These are phyloP conservation scores for Leccinum cinnamomeum DNA, from an alignment of 1,284 basidiomycete species.

Conservation along the genomic window DNA sequence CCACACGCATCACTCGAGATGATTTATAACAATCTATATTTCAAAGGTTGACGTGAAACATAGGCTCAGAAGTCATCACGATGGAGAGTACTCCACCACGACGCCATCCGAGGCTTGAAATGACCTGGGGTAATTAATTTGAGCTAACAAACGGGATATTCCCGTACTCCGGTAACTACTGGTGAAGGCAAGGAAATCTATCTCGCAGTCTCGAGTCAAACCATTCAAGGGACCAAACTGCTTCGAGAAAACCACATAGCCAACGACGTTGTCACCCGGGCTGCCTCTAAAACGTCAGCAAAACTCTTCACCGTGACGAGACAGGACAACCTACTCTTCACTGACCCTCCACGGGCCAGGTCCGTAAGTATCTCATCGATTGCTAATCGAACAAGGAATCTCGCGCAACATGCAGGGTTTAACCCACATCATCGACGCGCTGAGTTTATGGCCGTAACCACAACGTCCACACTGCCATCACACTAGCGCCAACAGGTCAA, in stretches of 20 bases:
- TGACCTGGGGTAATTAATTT: slow-evolving; percentile 41
- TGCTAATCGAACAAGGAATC: not conserved
- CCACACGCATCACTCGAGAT: not conserved
- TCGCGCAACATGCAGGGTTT: not conserved
- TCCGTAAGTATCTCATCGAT: slow-evolving; percentile 14
- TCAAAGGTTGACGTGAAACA: slow-evolving; percentile 38
- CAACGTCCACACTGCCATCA: too few species aligned
- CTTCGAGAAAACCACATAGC: not conserved
- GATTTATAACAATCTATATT: slow-evolving; percentile 22
- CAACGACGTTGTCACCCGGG: slow-evolving; percentile 18
- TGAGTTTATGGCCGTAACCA: too few species aligned
- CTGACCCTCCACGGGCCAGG: slow-evolving; percentile 28
- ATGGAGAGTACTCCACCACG: slow-evolving; percentile 3
- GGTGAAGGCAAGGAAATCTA: slow-evolving; percentile 12
- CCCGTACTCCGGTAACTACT: slow-evolving; percentile 28
- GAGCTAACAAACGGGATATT: slow-evolving; percentile 29
- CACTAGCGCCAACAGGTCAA: too few species aligned
- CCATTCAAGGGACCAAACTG: not conserved
- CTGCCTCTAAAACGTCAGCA: slow-evolving; percentile 16
- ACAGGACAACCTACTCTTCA: slow-evolving; percentile 19
- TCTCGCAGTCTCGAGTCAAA: slow-evolving; percentile 5
- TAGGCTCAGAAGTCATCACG: slow-evolving; percentile 26
- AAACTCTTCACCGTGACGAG: not conserved
- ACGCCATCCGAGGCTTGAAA: slow-evolving; percentile 26
- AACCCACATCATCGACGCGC: not conserved